Percentiles rank a stretch among this genome's conserved stretches.
These are phyloP conservation scores for Talaromyces sp. DNA, from an alignment of 2,329 filamentous ascomycete genomes.

Conservation along the genomic window DNA sequence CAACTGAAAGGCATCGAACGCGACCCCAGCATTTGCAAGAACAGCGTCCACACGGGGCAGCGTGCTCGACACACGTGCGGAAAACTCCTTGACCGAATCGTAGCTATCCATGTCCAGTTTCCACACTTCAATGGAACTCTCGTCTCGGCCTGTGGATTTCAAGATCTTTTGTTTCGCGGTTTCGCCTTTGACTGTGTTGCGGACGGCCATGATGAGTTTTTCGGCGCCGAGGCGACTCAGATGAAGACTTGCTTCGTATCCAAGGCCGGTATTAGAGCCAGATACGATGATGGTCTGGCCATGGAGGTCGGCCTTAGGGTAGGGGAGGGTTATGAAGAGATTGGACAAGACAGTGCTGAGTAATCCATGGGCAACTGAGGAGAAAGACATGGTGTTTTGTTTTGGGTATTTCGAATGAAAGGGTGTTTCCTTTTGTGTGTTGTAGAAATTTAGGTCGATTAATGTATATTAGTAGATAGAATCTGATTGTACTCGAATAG, in stretches of 20 bases:
- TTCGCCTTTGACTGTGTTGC: conserved; percentile 40
- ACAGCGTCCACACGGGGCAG: conserved; percentile 40
- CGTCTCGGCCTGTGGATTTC: conserved; percentile 25
- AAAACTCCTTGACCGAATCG: conserved; percentile 42
- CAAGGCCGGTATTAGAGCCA: conserved; percentile 47
- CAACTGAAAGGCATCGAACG: conserved; percentile 14
- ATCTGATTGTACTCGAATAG: background rate
- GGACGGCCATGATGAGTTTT: conserved; percentile 45
- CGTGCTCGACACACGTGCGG: conserved; percentile 24
- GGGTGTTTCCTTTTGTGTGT: background rate
- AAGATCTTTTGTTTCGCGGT: conserved; percentile 26
- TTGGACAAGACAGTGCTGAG: conserved; percentile 8
- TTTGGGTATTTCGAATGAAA: background rate
- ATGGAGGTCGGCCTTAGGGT: conserved; percentile 12
- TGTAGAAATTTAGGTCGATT: background rate
- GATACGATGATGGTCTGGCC: conserved; percentile 45
- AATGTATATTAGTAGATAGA: background rate
- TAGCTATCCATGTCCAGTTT: conserved; percentile 46
- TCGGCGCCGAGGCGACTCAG: conserved; percentile 37
- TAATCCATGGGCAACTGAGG: conserved; percentile 3
- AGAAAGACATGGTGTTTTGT: conserved; percentile 3
- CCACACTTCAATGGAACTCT: conserved; percentile 45
- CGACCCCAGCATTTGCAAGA: conserved; percentile 43
- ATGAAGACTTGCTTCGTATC: conserved; percentile 40
- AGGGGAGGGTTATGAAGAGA: conserved; percentile 8